Base-by-base conservation (phyloP, 306 rosid genomes). In the Acacia acuminata region DNA sequence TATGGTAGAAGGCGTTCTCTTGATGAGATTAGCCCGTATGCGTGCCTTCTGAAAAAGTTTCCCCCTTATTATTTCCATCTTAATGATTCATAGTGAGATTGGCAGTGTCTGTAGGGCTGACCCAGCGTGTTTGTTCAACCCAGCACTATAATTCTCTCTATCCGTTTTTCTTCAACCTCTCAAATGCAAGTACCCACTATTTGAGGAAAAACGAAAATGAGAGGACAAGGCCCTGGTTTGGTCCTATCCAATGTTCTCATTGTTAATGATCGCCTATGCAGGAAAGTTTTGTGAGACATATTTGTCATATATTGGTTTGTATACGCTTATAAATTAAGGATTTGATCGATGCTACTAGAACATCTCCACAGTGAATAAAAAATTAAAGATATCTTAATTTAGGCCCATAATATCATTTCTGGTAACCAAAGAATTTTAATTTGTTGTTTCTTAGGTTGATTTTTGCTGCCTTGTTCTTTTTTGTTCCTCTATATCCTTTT, bases 381-480 rank as follows among this genome's bases (percentile, higher is more conserved):
- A 32, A 36, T 16, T 44, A 77, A 11, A n/a, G 53, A 9, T 77
- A 34, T n/a, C 19, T 58, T 22, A 13, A 65, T 45, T 58, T 69
- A 15, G 72, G 40, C 36, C n/a, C 19, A 9, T 16, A 56, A 44
- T 10, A 2, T 51, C 68, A 38, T 45, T 34, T 64, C 58, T 51
- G 76, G 36, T 44, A 48, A 78, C 70, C 44, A 19, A 82, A 68
- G 50, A 47, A 16, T 58, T 55, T 53, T 60, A 20, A 10, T 66
- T 13, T 14, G 20, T 82, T 53, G 12, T 34, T 48, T 75, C 74
- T 22, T 40, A 40, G 69, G 67, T 82, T 82, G 63, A 43, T 76
- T 27, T 68, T 27, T 56, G 72, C 42, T 17, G 61, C 78, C 60
- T 79, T 75, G 45, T 84, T 84, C 77, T 58, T 38, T 16, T 40